These are phyloP conservation scores for Ceratobasidium sp. DNA, from an alignment of 1,284 basidiomycete genomes.

Conservation along the genomic window DNA sequence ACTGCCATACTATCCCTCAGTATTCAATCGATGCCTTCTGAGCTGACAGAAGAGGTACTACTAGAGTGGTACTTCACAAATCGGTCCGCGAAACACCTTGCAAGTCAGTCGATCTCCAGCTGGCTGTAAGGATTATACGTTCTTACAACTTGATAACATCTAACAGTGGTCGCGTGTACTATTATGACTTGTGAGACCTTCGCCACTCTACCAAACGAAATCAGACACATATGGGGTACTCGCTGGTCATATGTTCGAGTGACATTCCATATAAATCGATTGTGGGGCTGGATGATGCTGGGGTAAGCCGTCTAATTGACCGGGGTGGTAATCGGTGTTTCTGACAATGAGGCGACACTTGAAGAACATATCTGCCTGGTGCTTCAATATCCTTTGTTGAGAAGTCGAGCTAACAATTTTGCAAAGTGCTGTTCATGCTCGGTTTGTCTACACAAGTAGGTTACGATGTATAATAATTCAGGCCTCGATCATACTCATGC, in stretches of 20 bases:
- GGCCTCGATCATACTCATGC: no score
- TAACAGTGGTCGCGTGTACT: background rate
- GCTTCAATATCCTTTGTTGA: background rate
- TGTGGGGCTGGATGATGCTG: slow-evolving; percentile 17
- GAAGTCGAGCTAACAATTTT: no score
- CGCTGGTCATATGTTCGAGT: slow-evolving; percentile 19
- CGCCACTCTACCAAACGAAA: slow-evolving; percentile 4
- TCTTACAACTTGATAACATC: background rate
- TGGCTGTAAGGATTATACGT: background rate
- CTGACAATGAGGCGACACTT: background rate
- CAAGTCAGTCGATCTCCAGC: background rate
- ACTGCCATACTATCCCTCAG: background rate
- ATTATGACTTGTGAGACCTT: slow-evolving; percentile 6
- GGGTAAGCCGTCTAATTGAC: background rate
- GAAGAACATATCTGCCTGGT: background rate
- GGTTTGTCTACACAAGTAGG: background rate
- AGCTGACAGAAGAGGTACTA: background rate
- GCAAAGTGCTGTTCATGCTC: no score
- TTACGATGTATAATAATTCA: background rate
- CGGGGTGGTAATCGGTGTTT: background rate
- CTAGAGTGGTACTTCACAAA: background rate
- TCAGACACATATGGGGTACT: background rate
- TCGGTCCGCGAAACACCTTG: background rate
- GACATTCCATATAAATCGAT: slow-evolving; percentile 29
- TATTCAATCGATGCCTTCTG: background rate